Conservation (phyloP, 164 flowering plant genomes). For the Saururus chinensis region DNA sequence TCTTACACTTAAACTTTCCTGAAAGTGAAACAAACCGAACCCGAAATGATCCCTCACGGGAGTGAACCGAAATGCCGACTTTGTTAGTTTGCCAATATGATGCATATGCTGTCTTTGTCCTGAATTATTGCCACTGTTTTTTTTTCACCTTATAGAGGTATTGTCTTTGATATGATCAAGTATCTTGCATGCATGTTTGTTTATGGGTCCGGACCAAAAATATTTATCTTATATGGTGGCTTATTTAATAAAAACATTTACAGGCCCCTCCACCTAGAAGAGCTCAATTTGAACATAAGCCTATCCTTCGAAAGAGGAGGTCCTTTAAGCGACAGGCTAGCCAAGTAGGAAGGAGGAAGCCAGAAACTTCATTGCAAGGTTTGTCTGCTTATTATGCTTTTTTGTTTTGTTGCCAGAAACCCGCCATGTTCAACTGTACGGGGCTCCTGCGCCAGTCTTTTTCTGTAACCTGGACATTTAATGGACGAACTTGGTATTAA, state of each 20-base stretch:
- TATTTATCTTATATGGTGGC: too few species aligned
- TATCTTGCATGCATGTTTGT: too few species aligned
- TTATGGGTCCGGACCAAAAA: too few species aligned
- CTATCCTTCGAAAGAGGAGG: conserved; percentile 48
- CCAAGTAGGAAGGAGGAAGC: conserved; percentile 42
- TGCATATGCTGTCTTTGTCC: too few species aligned
- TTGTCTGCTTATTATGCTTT: conserved; percentile 1
- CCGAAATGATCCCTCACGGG: too few species aligned
- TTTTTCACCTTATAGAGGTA: too few species aligned
- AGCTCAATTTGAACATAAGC: conserved; percentile 33
- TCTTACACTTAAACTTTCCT: too few species aligned
- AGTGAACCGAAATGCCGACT: too few species aligned
- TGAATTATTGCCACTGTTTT: too few species aligned
- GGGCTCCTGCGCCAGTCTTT: not conserved
- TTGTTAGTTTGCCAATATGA: too few species aligned
- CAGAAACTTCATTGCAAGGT: conserved; percentile 37
- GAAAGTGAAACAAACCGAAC: too few species aligned
- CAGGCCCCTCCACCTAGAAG: conserved; percentile 47
- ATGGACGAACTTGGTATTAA: not conserved
- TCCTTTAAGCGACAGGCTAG: conserved; percentile 45
- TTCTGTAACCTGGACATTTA: not conserved
- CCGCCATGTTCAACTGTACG: not conserved
- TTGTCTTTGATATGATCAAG: too few species aligned
- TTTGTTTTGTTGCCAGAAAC: not conserved
- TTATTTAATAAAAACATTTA: not conserved